Evolutionary conservation across 1,284 basidiomycete genomes (phyloP).

Genomic region (Puccinia novopanici): DNA sequence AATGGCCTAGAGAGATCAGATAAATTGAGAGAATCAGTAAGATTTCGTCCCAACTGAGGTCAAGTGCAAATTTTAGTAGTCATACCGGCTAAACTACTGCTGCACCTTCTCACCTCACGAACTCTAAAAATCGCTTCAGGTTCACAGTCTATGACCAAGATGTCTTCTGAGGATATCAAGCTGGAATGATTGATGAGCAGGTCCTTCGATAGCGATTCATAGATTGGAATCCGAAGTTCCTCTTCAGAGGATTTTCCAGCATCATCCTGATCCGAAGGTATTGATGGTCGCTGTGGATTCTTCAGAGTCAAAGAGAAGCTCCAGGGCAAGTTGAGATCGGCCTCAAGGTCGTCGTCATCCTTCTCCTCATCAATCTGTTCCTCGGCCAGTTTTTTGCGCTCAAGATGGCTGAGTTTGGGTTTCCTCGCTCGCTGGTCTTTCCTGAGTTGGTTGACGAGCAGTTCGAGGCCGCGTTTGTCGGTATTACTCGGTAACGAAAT

Average conservation of each 20-base stretch:
- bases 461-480: slow-evolving; percentile 77
- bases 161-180: slow-evolving; percentile 77
- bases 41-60: not conserved
- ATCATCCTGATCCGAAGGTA: slow-evolving; percentile 69
- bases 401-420: slow-evolving; percentile 11
- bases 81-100: slow-evolving; percentile 80
- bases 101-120: slow-evolving; percentile 86
- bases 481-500: slow-evolving; percentile 84
- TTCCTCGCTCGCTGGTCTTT: slow-evolving; percentile 59
- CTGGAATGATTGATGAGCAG: slow-evolving; percentile 55
- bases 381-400: slow-evolving; percentile 7
- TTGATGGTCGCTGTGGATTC: slow-evolving; percentile 73
- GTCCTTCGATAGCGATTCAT: slow-evolving; percentile 40
- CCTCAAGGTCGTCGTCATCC: slow-evolving; percentile 37
- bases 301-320: slow-evolving; percentile 46
- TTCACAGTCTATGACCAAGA: slow-evolving; percentile 81
- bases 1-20: slow-evolving; percentile 68
- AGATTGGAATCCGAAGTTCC: slow-evolving; percentile 41
- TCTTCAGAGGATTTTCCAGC: slow-evolving; percentile 10
- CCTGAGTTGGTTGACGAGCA: slow-evolving; percentile 78
- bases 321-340: slow-evolving; percentile 52
- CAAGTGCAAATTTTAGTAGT: slow-evolving; percentile 18
- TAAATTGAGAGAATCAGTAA: slow-evolving; percentile 31
- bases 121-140: slow-evolving; percentile 96
- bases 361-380: slow-evolving; percentile 25